Conservation (phyloP, 805 yeast species). For the Cyberlindnera nakhonratchasimensis region DNA sequence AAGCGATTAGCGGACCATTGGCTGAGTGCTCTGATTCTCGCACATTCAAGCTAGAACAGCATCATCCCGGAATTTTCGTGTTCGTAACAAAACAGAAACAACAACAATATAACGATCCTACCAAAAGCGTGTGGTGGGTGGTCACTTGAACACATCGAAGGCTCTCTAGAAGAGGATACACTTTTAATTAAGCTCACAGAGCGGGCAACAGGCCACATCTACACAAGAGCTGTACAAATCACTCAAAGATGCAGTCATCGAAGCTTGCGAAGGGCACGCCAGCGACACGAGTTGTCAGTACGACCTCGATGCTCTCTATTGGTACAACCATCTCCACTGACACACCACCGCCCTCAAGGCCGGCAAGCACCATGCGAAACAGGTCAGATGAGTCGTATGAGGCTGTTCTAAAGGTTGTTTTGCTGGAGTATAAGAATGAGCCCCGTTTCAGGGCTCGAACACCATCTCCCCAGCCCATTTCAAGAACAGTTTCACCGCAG, state of each 20-base stretch:
- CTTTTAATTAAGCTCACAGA: no score
- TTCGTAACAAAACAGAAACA: not conserved
- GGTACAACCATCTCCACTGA: conserved; percentile 14
- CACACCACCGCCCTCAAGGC: conserved; percentile 1
- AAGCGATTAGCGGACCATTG: no score
- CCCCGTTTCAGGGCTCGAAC: conserved; percentile 48
- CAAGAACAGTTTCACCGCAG: conserved; percentile 5
- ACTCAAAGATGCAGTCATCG: not conserved
- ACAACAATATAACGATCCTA: no score
- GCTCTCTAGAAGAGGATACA: no score
- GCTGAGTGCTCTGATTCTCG: not conserved
- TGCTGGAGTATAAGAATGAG: conserved; percentile 60
- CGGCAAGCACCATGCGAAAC: not conserved
- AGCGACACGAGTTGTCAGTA: conserved; percentile 8
- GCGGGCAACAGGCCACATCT: no score
- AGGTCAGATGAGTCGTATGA: conserved; percentile 37
- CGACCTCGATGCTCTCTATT: conserved; percentile 9
- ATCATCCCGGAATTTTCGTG: not conserved
- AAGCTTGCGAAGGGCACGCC: not conserved
- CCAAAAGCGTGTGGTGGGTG: no score
- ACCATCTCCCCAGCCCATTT: conserved; percentile 6
- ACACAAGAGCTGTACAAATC: not conserved
- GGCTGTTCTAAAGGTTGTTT: conserved; percentile 49
- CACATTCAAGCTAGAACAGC: not conserved
- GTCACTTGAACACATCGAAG: no score